Evolutionary conservation across 306 rosid species (phyloP).

Genomic region (Spatholobus suberectus): DNA sequence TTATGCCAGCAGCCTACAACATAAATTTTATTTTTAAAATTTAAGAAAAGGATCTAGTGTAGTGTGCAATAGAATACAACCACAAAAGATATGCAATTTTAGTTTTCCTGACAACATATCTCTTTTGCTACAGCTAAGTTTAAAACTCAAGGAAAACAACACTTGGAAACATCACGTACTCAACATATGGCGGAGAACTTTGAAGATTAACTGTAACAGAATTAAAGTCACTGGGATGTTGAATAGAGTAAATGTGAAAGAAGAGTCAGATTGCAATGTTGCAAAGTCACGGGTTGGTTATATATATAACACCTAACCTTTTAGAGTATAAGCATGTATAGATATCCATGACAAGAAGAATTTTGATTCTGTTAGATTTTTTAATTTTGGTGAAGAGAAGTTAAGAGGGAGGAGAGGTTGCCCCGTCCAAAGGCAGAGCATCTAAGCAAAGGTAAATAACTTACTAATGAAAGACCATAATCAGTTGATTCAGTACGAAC

Average conservation of each 20-base stretch:
- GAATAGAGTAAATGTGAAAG: background rate
- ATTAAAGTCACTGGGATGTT: background rate
- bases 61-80: background rate
- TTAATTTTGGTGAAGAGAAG: background rate
- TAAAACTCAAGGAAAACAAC: background rate
- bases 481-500: background rate
- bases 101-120: background rate
- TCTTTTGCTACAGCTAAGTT: background rate
- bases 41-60: background rate
- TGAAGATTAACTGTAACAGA: background rate
- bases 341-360: background rate
- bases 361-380: background rate
- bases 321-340: no score
- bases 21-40: conserved; percentile 1
- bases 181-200: background rate
- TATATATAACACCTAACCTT: background rate
- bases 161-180: background rate
- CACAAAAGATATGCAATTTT: background rate
- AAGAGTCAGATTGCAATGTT: background rate
- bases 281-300: background rate
- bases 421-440: background rate
- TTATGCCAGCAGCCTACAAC: conserved; percentile 72
- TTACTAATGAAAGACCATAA: background rate
- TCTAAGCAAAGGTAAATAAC: background rate
- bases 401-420: background rate